Conservation (phyloP, 768 basidiomycete species). For the Mycena vitilis region DNA sequence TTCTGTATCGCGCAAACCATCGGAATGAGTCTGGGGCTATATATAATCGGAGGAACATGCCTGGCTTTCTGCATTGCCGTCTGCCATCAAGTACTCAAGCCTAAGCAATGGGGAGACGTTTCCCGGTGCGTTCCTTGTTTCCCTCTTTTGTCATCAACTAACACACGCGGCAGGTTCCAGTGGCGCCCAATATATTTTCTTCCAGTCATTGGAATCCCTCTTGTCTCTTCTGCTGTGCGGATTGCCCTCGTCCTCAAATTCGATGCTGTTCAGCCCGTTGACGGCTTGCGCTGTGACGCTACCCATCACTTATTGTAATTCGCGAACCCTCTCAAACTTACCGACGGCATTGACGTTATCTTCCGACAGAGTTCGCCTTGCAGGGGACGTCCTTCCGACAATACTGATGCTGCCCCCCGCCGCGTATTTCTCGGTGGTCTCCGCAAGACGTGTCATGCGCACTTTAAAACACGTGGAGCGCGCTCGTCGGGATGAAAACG, state of each 20-base stretch:
- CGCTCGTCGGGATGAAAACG: conserved; percentile 10
- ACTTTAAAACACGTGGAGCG: conserved; percentile 25
- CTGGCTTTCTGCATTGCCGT: conserved; percentile 19
- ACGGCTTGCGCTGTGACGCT: conserved; percentile 29
- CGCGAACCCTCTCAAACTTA: background rate
- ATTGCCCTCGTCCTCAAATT: conserved; percentile 12
- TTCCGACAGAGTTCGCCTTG: conserved; percentile 13
- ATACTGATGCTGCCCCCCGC: background rate
- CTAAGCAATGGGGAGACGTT: conserved; percentile 26
- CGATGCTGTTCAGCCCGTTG: conserved; percentile 24
- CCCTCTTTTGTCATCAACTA: background rate
- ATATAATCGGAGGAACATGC: conserved; percentile 1
- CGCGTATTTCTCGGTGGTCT: background rate
- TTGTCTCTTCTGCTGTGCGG: background rate
- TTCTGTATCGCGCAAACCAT: conserved; percentile 32
- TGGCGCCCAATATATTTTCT: conserved; percentile 26
- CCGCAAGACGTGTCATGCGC: background rate
- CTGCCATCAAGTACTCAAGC: conserved; percentile 10
- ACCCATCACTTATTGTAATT: conserved; percentile 18
- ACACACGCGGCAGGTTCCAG: background rate
- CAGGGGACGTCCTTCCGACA: background rate
- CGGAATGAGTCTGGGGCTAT: background rate
- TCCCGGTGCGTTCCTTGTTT: conserved; percentile 1
- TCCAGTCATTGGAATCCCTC: conserved; percentile 19
- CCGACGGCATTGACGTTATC: background rate